Conservation (phyloP, 345 rosid genomes). For the Hypericum androsaemum region DNA sequence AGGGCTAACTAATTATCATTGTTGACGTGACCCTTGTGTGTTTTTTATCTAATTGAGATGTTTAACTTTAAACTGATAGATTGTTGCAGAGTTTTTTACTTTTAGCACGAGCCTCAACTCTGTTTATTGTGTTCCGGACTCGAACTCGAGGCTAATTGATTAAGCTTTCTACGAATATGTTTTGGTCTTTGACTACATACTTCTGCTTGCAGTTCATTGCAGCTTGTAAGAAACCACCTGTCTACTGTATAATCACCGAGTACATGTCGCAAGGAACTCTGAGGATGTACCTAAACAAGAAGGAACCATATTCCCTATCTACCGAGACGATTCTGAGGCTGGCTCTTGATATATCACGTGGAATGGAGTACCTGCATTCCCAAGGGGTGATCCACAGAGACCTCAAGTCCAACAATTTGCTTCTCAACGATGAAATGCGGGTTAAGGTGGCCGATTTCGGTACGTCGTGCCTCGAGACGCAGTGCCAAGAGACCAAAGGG, state of each 20-base stretch:
- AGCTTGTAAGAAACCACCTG: slow-evolving; percentile 95
- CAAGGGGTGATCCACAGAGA: slow-evolving; percentile 98
- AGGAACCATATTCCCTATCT: slow-evolving; percentile 90
- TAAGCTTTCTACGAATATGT: too few species aligned
- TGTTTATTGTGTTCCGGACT: too few species aligned
- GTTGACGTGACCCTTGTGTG: too few species aligned
- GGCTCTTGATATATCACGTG: slow-evolving; percentile 95
- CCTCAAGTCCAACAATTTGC: slow-evolving; percentile 84
- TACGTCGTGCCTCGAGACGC: slow-evolving; percentile 89
- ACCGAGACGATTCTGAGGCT: slow-evolving; percentile 76
- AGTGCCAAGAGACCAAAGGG: slow-evolving; percentile 78
- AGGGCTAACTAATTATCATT: too few species aligned
- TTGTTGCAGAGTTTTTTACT: too few species aligned
- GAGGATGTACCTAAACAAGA: slow-evolving; percentile 97
- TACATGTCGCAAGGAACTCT: slow-evolving; percentile 99
- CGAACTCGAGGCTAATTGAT: too few species aligned
- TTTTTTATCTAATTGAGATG: too few species aligned
- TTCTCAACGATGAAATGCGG: slow-evolving; percentile 88
- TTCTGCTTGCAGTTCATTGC: slow-evolving; percentile 70
- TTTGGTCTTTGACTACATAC: too few species aligned
- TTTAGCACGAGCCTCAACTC: too few species aligned
- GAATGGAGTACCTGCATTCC: slow-evolving; percentile 99
- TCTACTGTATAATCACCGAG: slow-evolving; percentile 93
- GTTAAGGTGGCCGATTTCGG: slow-evolving; percentile 98
- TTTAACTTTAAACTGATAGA: too few species aligned